Conservation (phyloP, 2,329 filamentous ascomycete genomes). For the Metarhizium anisopliae region DNA sequence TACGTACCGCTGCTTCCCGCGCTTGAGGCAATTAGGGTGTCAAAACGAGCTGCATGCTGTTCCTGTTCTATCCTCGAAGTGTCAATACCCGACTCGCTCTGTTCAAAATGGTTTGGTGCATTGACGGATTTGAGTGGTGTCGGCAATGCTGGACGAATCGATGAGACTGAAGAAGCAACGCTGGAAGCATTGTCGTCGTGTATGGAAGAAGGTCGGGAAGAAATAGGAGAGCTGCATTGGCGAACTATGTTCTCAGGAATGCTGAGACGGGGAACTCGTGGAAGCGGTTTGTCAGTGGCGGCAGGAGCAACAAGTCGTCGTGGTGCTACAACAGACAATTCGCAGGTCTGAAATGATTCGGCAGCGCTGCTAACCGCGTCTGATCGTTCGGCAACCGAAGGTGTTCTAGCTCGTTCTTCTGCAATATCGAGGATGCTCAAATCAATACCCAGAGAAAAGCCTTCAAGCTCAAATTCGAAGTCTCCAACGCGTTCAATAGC, state of each 20-base stretch:
- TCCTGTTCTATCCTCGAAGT: constrained; percentile 39
- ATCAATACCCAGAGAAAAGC: constrained; percentile 45
- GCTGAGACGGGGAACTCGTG: constrained; percentile 51
- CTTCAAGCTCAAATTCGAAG: constrained; percentile 74
- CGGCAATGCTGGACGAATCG: constrained; percentile 40
- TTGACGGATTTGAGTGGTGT: constrained; percentile 50
- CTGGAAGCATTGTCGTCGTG: constrained; percentile 33
- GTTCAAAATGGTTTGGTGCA: constrained; percentile 35
- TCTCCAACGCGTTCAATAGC: constrained; percentile 85
- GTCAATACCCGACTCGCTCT: constrained; percentile 33
- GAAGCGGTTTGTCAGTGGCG: constrained; percentile 58
- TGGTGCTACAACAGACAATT: constrained; percentile 21
- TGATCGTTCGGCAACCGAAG: constrained; percentile 24
- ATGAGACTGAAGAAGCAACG: constrained; percentile 36
- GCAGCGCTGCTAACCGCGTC: constrained; percentile 30
- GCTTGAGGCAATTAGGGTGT: constrained; percentile 67
- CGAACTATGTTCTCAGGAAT: constrained; percentile 25
- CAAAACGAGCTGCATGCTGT: constrained; percentile 47
- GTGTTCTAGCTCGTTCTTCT: constrained; percentile 22
- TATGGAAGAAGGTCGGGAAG: constrained; percentile 34
- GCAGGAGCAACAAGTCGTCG: constrained; percentile 30
- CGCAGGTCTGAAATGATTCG: constrained; percentile 28
- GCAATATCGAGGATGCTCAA: constrained; percentile 39
- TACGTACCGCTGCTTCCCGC: constrained; percentile 73
- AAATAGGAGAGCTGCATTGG: constrained; percentile 22